Conservation (phyloP, 306 rosid species). For the Hippophae rhamnoides region DNA sequence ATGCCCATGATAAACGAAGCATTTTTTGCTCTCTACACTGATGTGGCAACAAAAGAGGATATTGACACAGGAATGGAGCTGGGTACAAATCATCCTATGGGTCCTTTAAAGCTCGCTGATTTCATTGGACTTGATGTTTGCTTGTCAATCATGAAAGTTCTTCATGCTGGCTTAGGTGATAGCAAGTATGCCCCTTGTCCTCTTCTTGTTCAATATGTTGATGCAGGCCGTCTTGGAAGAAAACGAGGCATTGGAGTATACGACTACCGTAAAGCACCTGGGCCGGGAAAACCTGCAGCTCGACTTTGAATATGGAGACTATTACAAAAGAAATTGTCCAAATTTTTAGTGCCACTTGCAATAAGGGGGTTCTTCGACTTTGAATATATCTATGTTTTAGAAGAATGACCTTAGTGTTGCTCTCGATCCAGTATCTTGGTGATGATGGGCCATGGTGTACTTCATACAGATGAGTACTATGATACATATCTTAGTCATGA, state of each 20-base stretch:
- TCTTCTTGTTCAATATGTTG: conserved; percentile 71
- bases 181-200: conserved; percentile 81
- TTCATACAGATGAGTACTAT: too few relatives aligned
- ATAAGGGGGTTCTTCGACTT: too few relatives aligned
- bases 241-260: conserved; percentile 85
- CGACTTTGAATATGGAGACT: conserved; percentile 32
- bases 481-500: too few relatives aligned
- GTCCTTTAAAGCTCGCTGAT: conserved; percentile 91
- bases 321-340: neutral
- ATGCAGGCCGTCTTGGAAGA: conserved; percentile 78
- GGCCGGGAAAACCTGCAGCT: conserved; percentile 30
- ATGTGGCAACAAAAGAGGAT: conserved; percentile 83
- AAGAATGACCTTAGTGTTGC: too few relatives aligned
- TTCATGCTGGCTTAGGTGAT: conserved; percentile 81
- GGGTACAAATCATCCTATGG: conserved; percentile 95
- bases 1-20: conserved; percentile 96
- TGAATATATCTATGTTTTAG: too few relatives aligned
- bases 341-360: too few relatives aligned
- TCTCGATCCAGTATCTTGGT: too few relatives aligned
- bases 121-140: conserved; percentile 94
- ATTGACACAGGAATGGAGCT: conserved; percentile 85
- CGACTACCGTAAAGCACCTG: conserved; percentile 31
- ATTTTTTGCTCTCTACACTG: conserved; percentile 57
- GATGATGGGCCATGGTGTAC: too few relatives aligned
- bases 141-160: conserved; percentile 83